phyloP scores from a whole-genome alignment of 2,329 filamentous ascomycete species.

The Fusarium sp. region DNA sequence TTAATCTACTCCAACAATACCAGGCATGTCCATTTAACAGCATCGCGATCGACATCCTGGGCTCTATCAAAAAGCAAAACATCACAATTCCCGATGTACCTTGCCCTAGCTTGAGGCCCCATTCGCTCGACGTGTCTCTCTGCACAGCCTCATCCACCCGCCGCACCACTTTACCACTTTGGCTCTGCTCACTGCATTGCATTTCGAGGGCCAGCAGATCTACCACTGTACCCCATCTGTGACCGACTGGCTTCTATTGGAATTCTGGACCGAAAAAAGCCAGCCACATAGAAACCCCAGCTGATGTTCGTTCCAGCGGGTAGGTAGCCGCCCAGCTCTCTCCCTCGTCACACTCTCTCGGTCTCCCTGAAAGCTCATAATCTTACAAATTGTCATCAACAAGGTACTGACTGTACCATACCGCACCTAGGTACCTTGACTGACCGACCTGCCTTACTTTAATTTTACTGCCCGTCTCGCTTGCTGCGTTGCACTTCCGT shows the following conservation, averaged over 20 bases:
- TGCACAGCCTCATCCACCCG: constrained; percentile 42
- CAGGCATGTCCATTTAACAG: constrained; percentile 12
- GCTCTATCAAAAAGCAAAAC: constrained; percentile 39
- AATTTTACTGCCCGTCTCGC: constrained; percentile 29
- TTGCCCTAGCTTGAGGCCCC: constrained; percentile 19
- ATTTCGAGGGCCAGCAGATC: constrained; percentile 21
- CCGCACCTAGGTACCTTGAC: background rate
- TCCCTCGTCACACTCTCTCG: background rate
- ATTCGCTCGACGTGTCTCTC: constrained; percentile 42
- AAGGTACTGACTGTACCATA: too few relatives aligned
- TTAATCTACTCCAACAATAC: constrained; percentile 1
- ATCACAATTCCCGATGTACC: too few relatives aligned
- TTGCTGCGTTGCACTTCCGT: constrained; percentile 6
- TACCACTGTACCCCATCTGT: constrained; percentile 14
- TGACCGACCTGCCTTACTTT: constrained; percentile 11
- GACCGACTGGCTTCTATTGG: constrained; percentile 32
- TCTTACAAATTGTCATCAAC: constrained; percentile 15
- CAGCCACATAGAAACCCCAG: constrained; percentile 19
- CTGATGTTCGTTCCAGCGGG: constrained; percentile 5
- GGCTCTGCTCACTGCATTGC: constrained; percentile 11
- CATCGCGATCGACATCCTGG: constrained; percentile 25
- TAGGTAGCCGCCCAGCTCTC: constrained; percentile 5
- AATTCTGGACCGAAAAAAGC: constrained; percentile 34
- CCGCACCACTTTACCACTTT: constrained; percentile 23
- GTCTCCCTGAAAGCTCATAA: constrained; percentile 2